A percentile compares a stretch with the other conserved stretches of the same genome.
These are phyloP conservation scores for Candida piceae DNA, from an alignment of 805 yeast species.

Conservation along the genomic window DNA sequence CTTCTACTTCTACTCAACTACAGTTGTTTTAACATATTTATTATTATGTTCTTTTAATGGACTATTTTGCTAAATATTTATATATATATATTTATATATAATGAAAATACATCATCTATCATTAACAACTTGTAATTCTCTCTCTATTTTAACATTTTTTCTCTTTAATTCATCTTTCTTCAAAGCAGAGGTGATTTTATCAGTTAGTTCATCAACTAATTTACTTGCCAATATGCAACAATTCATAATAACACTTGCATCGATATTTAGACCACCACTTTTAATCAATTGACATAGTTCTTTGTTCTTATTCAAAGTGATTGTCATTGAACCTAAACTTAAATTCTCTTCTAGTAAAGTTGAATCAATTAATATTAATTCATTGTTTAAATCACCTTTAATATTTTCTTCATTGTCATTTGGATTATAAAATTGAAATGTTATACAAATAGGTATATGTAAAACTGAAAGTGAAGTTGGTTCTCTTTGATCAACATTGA, in stretches of 20 bases:
- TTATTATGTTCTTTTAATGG: not conserved
- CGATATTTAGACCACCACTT: conserved; percentile 85
- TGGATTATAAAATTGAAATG: conserved; percentile 82
- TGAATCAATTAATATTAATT: conserved; percentile 70
- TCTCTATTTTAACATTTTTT: conserved; percentile 15
- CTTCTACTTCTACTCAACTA: too few species aligned
- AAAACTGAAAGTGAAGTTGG: conserved; percentile 82
- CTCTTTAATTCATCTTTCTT: conserved; percentile 43
- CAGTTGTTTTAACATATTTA: too few species aligned
- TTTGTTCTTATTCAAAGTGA: conserved; percentile 83
- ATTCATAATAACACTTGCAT: conserved; percentile 60
- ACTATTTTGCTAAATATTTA: not conserved
- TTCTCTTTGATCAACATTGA: conserved; percentile 70
- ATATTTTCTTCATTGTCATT: conserved; percentile 59
- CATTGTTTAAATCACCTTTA: conserved; percentile 57
- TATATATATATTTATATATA: not conserved
- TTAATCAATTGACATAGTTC: conserved; percentile 88
- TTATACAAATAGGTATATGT: conserved; percentile 86
- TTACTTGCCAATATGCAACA: conserved; percentile 63
- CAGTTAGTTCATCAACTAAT: conserved; percentile 61
- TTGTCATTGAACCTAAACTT: conserved; percentile 73
- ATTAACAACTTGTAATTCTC: conserved; percentile 29
- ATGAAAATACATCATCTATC: too few species aligned
- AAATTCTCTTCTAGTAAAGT: conserved; percentile 69
- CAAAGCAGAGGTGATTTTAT: conserved; percentile 51